A percentile compares a stretch with the other conserved stretches of the same genome.
Evolutionary conservation across 768 basidiomycete species (phyloP).

Genomic region (Trametes cinnabarina): DNA sequence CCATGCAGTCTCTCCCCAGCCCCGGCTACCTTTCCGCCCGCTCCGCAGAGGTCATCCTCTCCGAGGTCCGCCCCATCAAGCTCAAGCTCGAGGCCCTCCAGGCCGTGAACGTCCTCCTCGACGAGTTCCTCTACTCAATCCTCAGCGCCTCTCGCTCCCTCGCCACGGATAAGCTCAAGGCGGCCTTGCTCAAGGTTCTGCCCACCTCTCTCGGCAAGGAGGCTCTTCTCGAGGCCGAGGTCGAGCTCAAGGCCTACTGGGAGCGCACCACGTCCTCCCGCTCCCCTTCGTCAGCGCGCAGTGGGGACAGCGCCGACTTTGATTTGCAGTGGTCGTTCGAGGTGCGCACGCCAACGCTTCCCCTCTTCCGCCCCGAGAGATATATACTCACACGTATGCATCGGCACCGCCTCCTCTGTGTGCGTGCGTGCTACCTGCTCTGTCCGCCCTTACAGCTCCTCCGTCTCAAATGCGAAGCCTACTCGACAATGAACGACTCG

Average conservation of each 20-base stretch:
- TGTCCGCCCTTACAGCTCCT: constrained; percentile 49
- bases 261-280: constrained; percentile 56
- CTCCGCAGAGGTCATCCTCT: constrained; percentile 89
- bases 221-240: constrained; percentile 87
- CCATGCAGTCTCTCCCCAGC: constrained; percentile 34
- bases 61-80: constrained; percentile 89
- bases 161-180: constrained; percentile 69
- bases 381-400: background rate
- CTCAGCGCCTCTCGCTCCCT: constrained; percentile 66
- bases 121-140: constrained; percentile 78
- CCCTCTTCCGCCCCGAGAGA: constrained; percentile 20
- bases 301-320: constrained; percentile 49
- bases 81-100: constrained; percentile 76
- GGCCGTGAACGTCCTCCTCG: constrained; percentile 76
- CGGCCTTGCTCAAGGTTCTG: constrained; percentile 66
- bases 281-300: constrained; percentile 43
- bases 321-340: constrained; percentile 74
- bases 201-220: constrained; percentile 87
- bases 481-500: constrained; percentile 78
- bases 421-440: background rate
- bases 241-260: constrained; percentile 89
- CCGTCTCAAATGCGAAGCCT: constrained; percentile 84
- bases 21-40: constrained; percentile 78
- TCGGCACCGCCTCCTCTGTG: background rate
- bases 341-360: constrained; percentile 40